phyloP scores from a whole-genome alignment of 306 rosid species.

The Oemleria cerasiformis region DNA sequence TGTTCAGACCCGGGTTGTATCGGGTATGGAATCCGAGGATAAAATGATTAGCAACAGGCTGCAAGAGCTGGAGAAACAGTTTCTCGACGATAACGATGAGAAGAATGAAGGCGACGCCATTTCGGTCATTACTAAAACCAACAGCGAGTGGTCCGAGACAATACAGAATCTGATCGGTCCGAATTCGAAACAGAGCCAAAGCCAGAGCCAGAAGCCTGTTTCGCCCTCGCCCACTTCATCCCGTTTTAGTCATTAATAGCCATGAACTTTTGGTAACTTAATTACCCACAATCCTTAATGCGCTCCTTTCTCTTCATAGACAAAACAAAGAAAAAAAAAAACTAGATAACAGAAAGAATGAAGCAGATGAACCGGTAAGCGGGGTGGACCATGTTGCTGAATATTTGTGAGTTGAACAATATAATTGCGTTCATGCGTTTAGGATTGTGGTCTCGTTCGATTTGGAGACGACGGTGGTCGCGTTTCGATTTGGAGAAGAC shows the following conservation, averaged over 20 bases:
- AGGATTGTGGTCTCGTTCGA: too few relatives aligned
- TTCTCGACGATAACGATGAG: conserved; percentile 72
- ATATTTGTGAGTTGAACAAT: background rate
- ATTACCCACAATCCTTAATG: conserved; percentile 10
- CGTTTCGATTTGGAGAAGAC: too few relatives aligned
- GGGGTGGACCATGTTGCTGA: background rate
- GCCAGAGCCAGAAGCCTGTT: conserved; percentile 45
- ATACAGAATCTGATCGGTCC: conserved; percentile 62
- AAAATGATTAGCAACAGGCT: too few relatives aligned
- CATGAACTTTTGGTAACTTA: too few relatives aligned
- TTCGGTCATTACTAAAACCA: conserved; percentile 53
- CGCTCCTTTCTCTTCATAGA: background rate
- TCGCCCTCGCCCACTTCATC: conserved; percentile 79
- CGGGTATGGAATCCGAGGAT: too few relatives aligned
- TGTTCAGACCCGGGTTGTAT: too few relatives aligned
- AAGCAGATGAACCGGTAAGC: background rate
- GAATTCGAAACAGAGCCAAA: too few relatives aligned
- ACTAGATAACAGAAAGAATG: background rate
- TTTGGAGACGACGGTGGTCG: too few relatives aligned
- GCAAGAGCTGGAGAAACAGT: conserved; percentile 77
- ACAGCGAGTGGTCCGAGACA: conserved; percentile 74
- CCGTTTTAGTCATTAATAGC: too few relatives aligned
- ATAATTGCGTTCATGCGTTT: too few relatives aligned
- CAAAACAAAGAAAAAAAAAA: background rate
- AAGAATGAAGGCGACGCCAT: conserved; percentile 52